Evolutionary conservation across 768 basidiomycete species (phyloP), one percentile per base, ranked within the genome.

Genomic region (Lenzites betulinus): DNA sequence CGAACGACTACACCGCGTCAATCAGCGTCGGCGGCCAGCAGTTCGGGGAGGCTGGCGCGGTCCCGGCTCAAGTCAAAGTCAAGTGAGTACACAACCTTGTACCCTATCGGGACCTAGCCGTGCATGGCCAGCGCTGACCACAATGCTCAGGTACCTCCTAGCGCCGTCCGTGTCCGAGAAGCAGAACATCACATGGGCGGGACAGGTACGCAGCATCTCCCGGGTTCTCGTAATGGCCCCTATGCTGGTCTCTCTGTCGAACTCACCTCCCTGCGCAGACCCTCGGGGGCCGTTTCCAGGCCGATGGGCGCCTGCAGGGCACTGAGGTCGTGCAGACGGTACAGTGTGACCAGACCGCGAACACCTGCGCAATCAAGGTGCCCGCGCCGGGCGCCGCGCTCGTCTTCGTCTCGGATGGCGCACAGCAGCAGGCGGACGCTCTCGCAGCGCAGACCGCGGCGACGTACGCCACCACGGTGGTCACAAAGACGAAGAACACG

Each of bases 321-420:
- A 60, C 65, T 7, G 63, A 70, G 39, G 47, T 57, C n/a, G 76
- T 78, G 5, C 52, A 70, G 15, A 76, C 73, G 2, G 71, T 81
- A 33, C 51, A 64, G 0, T 82, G 79, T 64, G 71, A 76, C 50
- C 73, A 76, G 42, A 69, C 70, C 8, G 74, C 75, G 58, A 82
- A 83, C 65, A 75, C 76, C 0, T 93, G 91, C 72, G 63, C 71
- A 28, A 76, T 93, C 51, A 78, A 77, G 9, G 83, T 93, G 43
- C 80, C 82, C 39, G 88, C 90, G 1, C 91, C 92, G 0, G 84
- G 83, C 33, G 85, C 88, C 63, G 90, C 90, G 2, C 78, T 93
- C 43, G 89, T 93, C 59, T 92, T 90, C 78, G 75, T 93, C 43
- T 80, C 75, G 4, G 71, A 78, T 48, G 56, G 69, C 28, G 78